phyloP scores from a whole-genome alignment of 2,329 filamentous ascomycete species.

The Ophiocordyceps camponoti-leonardi region DNA sequence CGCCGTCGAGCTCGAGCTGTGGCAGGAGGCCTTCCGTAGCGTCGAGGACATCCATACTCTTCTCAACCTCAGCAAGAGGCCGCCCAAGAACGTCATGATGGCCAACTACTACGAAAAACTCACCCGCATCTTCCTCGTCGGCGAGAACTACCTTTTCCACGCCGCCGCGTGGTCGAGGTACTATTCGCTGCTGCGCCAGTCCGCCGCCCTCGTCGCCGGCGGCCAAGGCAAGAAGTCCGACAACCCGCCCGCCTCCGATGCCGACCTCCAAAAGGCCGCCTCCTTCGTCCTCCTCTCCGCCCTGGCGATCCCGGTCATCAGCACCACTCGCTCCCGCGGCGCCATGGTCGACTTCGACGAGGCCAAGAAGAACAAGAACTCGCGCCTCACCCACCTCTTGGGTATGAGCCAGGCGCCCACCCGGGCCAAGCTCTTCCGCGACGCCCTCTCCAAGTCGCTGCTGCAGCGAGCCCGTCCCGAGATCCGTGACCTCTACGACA shows the following conservation, averaged over 20 bases:
- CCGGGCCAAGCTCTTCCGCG: constrained; percentile 81
- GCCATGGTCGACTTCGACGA: constrained; percentile 95
- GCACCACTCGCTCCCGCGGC: constrained; percentile 87
- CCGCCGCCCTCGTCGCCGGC: constrained; percentile 62
- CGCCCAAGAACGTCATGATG: constrained; percentile 99
- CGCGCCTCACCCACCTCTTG: constrained; percentile 83
- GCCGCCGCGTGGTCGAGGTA: constrained; percentile 94
- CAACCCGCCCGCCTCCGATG: constrained; percentile 76
- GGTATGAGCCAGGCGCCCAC: constrained; percentile 85
- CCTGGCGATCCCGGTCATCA: constrained; percentile 96
- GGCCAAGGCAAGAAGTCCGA: constrained; percentile 88
- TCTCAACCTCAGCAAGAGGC: constrained; percentile 92
- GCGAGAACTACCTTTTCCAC: constrained; percentile 99
- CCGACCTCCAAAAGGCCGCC: constrained; percentile 82
- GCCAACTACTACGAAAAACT: constrained; percentile 99
- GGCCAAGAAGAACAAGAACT: constrained; percentile 97
- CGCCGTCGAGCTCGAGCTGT: constrained; percentile 90
- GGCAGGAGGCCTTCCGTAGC: constrained; percentile 98
- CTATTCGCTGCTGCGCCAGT: constrained; percentile 90
- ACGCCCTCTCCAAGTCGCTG: constrained; percentile 86
- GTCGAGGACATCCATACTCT: constrained; percentile 98
- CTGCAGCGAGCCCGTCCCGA: constrained; percentile 85
- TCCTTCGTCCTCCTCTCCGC: constrained; percentile 93
- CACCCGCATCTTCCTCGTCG: constrained; percentile 94
- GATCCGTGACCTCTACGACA: constrained; percentile 95